Conservation (phyloP, 768 basidiomycete genomes). For the Tephrocybe sp. region DNA sequence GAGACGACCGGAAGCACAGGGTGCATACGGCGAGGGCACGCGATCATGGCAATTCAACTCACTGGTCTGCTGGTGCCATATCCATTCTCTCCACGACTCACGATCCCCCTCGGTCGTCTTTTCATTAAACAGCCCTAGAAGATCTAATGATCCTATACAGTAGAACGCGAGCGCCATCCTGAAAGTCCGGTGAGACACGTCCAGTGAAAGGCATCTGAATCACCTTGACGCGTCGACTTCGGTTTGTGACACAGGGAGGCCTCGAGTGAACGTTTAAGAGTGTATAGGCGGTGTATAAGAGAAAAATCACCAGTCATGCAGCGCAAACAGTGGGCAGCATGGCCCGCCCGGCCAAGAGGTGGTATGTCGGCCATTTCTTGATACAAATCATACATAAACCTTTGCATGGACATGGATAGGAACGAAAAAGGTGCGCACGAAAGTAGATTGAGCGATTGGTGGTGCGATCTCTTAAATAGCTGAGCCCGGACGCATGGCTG, state of each 20-base stretch:
- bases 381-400: slow-evolving; percentile 6
- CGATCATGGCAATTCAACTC: slow-evolving; percentile 29
- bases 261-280: slow-evolving; percentile 20
- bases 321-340: slow-evolving; percentile 63
- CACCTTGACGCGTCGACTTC: slow-evolving; percentile 75
- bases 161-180: slow-evolving; percentile 90
- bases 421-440: background rate
- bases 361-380: slow-evolving; percentile 25
- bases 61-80: slow-evolving; percentile 87
- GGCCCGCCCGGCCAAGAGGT: slow-evolving; percentile 44
- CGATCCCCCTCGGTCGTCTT: slow-evolving; percentile 52
- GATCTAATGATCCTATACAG: slow-evolving; percentile 79
- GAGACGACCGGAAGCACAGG: slow-evolving; percentile 5
- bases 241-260: slow-evolving; percentile 66
- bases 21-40: background rate
- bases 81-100: slow-evolving; percentile 74
- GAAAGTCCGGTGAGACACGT: slow-evolving; percentile 12
- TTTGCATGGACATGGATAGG: background rate
- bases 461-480: slow-evolving; percentile 15
- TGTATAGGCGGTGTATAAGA: background rate
- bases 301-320: slow-evolving; percentile 52
- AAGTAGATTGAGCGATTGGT: background rate
- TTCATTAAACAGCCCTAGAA: slow-evolving; percentile 53
- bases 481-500: slow-evolving; percentile 13
- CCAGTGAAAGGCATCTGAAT: slow-evolving; percentile 1